phyloP scores from a whole-genome alignment of 2,329 filamentous ascomycete genomes.

The Chrysosporium queenslandicum region DNA sequence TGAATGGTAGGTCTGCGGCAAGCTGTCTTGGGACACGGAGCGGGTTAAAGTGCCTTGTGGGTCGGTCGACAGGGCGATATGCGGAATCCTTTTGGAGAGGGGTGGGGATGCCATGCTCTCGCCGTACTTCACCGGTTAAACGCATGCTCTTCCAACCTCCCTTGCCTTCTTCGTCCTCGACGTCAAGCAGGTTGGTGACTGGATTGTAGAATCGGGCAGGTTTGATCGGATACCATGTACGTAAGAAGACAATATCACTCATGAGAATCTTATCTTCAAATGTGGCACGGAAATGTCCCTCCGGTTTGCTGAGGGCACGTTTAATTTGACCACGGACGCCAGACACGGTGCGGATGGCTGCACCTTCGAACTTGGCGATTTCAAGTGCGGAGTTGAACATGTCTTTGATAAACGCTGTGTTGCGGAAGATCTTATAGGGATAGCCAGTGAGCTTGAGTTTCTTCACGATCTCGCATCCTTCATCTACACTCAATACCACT shows the following conservation, averaged over 20 bases:
- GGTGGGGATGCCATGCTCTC: conserved; percentile 61
- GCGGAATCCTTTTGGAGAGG: conserved; percentile 74
- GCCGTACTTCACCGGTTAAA: conserved; percentile 81
- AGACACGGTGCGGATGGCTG: conserved; percentile 88
- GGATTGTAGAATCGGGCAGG: conserved; percentile 96
- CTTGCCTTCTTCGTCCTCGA: conserved; percentile 27
- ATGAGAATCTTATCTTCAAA: conserved; percentile 98
- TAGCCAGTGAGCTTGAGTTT: conserved; percentile 93
- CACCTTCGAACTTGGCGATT: conserved; percentile 96
- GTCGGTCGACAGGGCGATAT: conserved; percentile 57
- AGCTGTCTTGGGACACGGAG: conserved; percentile 41
- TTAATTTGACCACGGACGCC: conserved; percentile 96
- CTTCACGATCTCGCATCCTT: conserved; percentile 95
- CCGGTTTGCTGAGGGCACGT: conserved; percentile 80
- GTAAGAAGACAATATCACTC: conserved; percentile 89
- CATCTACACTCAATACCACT: conserved; percentile 86
- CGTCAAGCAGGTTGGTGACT: conserved; percentile 77
- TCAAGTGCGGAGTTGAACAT: conserved; percentile 94
- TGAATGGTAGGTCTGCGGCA: conserved; percentile 79
- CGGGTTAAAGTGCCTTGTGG: conserved; percentile 65
- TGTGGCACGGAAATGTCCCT: conserved; percentile 90
- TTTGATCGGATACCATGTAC: conserved; percentile 93
- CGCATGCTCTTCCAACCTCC: conserved; percentile 78
- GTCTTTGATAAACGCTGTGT: conserved; percentile 96
- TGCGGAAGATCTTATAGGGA: conserved; percentile 98